A percentile compares a stretch with the other conserved stretches of the same genome.
These are phyloP conservation scores for Kluyveromyces wickerhamii DNA, from an alignment of 805 yeast genomes.

Conservation along the genomic window DNA sequence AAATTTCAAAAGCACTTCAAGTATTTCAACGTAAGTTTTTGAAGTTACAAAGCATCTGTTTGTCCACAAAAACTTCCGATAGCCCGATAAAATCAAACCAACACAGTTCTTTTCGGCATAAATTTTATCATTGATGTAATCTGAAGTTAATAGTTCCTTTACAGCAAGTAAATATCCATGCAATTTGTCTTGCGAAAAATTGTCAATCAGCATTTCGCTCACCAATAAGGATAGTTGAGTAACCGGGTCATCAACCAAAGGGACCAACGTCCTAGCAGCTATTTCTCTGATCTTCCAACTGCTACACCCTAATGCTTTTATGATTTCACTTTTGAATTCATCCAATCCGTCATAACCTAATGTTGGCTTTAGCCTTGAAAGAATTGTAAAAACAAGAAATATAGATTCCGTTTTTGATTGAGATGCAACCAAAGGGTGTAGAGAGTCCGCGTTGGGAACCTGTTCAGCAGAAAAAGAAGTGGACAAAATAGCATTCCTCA, in stretches of 20 bases:
- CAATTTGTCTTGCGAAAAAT: slow-evolving; percentile 34
- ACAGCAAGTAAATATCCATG: slow-evolving; percentile 58
- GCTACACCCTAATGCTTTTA: slow-evolving; percentile 40
- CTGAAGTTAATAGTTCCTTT: slow-evolving; percentile 20
- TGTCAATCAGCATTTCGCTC: slow-evolving; percentile 10
- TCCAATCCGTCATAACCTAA: slow-evolving; percentile 45
- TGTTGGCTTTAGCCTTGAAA: slow-evolving; percentile 60
- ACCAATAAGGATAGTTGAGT: slow-evolving; percentile 27
- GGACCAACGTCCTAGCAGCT: slow-evolving; percentile 64
- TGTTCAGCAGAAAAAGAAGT: slow-evolving; percentile 8
- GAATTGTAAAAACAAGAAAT: slow-evolving; percentile 67
- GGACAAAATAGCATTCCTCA: slow-evolving; percentile 27
- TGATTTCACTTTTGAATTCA: slow-evolving; percentile 44
- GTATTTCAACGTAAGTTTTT: slow-evolving; percentile 29
- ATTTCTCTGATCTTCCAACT: slow-evolving; percentile 85
- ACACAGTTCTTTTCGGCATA: no score
- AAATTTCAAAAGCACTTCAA: slow-evolving; percentile 12
- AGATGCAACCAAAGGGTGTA: slow-evolving; percentile 5
- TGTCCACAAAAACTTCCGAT: slow-evolving; percentile 9
- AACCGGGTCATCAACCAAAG: slow-evolving; percentile 34
- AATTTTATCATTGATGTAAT: no score
- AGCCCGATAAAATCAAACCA: no score
- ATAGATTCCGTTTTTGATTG: slow-evolving; percentile 45
- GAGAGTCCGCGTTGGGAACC: neutral
- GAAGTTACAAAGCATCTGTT: slow-evolving; percentile 29